Conservation (phyloP, 2,329 filamentous ascomycete genomes). For the Cadophora luteo-olivacea region DNA sequence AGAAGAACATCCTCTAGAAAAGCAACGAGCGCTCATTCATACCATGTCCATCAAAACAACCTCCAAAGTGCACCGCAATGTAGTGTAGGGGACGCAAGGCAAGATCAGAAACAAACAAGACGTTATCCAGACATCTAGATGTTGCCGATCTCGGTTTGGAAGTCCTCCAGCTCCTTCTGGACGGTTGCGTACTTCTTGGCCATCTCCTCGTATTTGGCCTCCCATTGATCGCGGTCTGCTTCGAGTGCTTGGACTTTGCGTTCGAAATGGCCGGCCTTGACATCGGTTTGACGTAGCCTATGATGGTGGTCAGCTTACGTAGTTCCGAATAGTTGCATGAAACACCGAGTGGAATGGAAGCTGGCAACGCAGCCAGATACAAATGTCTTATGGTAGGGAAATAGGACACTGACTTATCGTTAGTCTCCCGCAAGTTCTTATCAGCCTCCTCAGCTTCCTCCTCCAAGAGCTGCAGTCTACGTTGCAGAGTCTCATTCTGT, state of each 20-base stretch:
- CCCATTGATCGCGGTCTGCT: constrained; percentile 90
- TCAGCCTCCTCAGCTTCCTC: constrained; percentile 97
- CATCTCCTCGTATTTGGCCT: constrained; percentile 98
- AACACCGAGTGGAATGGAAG: no score
- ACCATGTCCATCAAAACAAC: constrained; percentile 21
- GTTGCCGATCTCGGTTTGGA: constrained; percentile 90
- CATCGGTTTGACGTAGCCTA: constrained; percentile 97
- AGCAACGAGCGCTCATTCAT: constrained; percentile 13
- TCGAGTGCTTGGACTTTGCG: constrained; percentile 98
- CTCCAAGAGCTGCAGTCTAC: constrained; percentile 94
- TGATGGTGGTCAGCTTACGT: constrained; percentile 31
- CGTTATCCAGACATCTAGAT: constrained; percentile 62
- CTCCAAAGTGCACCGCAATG: not conserved
- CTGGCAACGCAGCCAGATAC: no score
- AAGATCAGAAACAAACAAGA: not conserved
- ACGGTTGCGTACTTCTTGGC: constrained; percentile 82
- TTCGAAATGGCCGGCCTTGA: constrained; percentile 99
- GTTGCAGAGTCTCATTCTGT: constrained; percentile 89
- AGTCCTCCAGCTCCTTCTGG: constrained; percentile 90
- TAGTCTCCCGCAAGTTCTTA: constrained; percentile 94
- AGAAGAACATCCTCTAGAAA: constrained; percentile 40
- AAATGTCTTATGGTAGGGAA: not conserved
- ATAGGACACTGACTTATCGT: constrained; percentile 85
- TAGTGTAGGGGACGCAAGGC: not conserved
- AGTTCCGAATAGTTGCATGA: constrained; percentile 6